These are phyloP conservation scores for Parasarocladium wereldwijsianum DNA, from an alignment of 2,329 filamentous ascomycete genomes.

Conservation along the genomic window DNA sequence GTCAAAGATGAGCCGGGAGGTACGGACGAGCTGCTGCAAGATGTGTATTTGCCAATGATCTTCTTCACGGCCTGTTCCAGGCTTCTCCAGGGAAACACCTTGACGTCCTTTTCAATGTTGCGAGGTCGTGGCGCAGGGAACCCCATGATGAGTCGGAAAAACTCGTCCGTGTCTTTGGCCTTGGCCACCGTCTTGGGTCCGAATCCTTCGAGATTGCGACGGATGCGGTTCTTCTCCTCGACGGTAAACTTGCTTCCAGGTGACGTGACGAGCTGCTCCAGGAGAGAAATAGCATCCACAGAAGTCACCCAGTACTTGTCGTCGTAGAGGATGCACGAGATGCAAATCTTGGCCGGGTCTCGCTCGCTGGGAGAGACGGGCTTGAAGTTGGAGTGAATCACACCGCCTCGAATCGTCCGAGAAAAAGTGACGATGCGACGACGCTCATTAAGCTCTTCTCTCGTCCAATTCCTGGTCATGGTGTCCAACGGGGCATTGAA, in stretches of 20 bases:
- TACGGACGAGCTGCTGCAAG: constrained; percentile 26
- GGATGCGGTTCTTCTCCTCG: constrained; percentile 96
- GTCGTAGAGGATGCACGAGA: constrained; percentile 96
- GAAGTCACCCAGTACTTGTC: constrained; percentile 88
- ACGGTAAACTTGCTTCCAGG: constrained; percentile 76
- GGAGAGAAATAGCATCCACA: constrained; percentile 89
- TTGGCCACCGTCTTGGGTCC: constrained; percentile 88
- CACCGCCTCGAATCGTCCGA: constrained; percentile 67
- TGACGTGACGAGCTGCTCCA: constrained; percentile 72
- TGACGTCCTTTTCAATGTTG: constrained; percentile 98
- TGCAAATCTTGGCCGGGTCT: constrained; percentile 72
- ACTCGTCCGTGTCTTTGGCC: constrained; percentile 80
- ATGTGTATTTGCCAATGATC: constrained; percentile 90
- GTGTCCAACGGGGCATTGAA: constrained; percentile 71
- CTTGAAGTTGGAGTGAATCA: constrained; percentile 67
- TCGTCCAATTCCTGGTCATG: constrained; percentile 74
- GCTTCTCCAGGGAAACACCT: constrained; percentile 95
- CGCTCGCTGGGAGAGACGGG: constrained; percentile 67
- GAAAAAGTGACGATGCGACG: constrained; percentile 81
- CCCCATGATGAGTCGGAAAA: constrained; percentile 98
- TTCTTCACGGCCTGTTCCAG: constrained; percentile 81
- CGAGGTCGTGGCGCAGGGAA: constrained; percentile 90
- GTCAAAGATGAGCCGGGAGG: constrained; percentile 23
- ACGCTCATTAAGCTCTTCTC: constrained; percentile 65
- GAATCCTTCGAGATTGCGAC: constrained; percentile 89